These are phyloP conservation scores for Rachicladosporium sp. DNA, from an alignment of 2,329 filamentous ascomycete species.

Conservation along the genomic window DNA sequence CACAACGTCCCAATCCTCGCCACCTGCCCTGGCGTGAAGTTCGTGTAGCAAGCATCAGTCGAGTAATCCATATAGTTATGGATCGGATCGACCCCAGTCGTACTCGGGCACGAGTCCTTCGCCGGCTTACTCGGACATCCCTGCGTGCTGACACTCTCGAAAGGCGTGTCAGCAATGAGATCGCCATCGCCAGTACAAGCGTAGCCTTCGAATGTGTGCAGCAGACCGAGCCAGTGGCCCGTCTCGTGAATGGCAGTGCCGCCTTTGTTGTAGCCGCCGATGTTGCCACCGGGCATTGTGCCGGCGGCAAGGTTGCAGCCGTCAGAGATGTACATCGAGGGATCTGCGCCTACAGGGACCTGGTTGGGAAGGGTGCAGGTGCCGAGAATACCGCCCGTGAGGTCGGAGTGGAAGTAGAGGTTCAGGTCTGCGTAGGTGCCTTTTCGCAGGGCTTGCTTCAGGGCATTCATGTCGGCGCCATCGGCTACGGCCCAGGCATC, in stretches of 20 bases:
- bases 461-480: conserved; percentile 34
- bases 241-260: conserved; percentile 37
- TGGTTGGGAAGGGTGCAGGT: conserved; percentile 39
- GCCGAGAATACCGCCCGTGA: conserved; percentile 37
- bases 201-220: conserved; percentile 37
- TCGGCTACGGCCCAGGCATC: conserved; percentile 41
- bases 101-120: conserved; percentile 40
- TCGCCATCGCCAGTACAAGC: conserved; percentile 33
- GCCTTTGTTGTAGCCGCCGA: conserved; percentile 38
- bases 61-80: conserved; percentile 52
- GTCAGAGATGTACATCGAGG: conserved; percentile 35
- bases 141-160: conserved; percentile 35
- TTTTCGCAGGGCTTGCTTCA: conserved; percentile 42
- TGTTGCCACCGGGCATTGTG: conserved; percentile 41
- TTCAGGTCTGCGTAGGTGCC: conserved; percentile 45
- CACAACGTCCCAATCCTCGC: conserved; percentile 42
- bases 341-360: conserved; percentile 22
- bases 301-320: conserved; percentile 45
- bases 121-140: conserved; percentile 38
- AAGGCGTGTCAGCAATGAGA: conserved; percentile 32
- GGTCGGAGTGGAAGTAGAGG: conserved; percentile 47
- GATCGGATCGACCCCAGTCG: conserved; percentile 37
- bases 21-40: conserved; percentile 39
- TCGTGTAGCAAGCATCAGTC: conserved; percentile 42
- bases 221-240: conserved; percentile 36